Evolutionary conservation across 176 grass and related monocot genomes (phyloP).

Genomic region (Aechmea fasciata): DNA sequence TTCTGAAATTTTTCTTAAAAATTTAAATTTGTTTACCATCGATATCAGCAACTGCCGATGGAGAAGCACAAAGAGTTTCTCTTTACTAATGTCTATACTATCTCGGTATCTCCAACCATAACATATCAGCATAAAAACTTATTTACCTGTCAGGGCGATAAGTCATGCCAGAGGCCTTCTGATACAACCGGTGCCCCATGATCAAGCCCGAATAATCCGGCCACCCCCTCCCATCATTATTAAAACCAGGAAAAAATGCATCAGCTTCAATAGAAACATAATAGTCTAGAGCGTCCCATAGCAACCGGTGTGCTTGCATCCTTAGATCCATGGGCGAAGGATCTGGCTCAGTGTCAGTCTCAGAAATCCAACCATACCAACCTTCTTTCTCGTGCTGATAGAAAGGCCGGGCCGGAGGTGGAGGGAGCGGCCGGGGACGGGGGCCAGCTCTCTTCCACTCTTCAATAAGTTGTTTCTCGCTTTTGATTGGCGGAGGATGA

Average conservation of each 20-base stretch:
- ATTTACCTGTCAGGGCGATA: slow-evolving; percentile 90
- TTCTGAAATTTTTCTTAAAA: too few species aligned
- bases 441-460: slow-evolving; percentile 84
- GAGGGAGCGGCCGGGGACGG: slow-evolving; percentile 73
- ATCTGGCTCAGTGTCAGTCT: slow-evolving; percentile 64
- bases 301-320: slow-evolving; percentile 58
- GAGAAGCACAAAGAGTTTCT: background rate
- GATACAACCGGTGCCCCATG: slow-evolving; percentile 88
- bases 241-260: slow-evolving; percentile 94
- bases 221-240: slow-evolving; percentile 67
- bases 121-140: background rate
- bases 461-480: slow-evolving; percentile 66
- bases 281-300: slow-evolving; percentile 99
- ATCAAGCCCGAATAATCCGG: slow-evolving; percentile 84
- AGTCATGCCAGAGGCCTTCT: slow-evolving; percentile 57
- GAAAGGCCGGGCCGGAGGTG: slow-evolving; percentile 87
- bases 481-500: slow-evolving; percentile 48
- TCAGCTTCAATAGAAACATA: slow-evolving; percentile 87
- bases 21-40: background rate
- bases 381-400: slow-evolving; percentile 92
- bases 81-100: background rate
- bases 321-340: slow-evolving; percentile 51
- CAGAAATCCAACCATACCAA: slow-evolving; percentile 98
- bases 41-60: background rate
- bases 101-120: background rate